Conservation (phyloP, 1,284 basidiomycete genomes). For the Hymenochaete sp. region DNA sequence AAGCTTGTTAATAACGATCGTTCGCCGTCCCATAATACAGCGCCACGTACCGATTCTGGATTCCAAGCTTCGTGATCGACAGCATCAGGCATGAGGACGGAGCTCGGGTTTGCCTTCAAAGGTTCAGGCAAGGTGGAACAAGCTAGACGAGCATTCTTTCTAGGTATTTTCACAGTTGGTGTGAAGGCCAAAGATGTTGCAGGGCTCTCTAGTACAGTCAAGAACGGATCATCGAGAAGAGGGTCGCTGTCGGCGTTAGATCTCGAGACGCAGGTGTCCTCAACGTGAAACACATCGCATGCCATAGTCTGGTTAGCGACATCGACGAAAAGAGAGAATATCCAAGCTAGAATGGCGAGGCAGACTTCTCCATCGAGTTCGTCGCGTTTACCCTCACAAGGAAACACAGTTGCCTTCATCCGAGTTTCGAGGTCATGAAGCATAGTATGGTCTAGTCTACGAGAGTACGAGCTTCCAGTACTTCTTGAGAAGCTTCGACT, state of each 20-base stretch:
- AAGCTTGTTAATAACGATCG: background rate
- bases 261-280: background rate
- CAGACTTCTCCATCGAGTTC: slow-evolving; percentile 2
- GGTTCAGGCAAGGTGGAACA: background rate
- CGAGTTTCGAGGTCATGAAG: background rate
- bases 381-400: too few species aligned
- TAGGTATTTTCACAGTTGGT: background rate
- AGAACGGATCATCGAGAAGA: background rate
- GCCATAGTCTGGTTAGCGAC: slow-evolving; percentile 9
- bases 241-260: background rate
- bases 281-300: background rate
- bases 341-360: slow-evolving; percentile 13
- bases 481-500: background rate
- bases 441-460: background rate
- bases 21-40: background rate
- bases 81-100: slow-evolving; percentile 5
- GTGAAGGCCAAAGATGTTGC: background rate
- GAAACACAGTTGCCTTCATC: background rate
- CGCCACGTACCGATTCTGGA: slow-evolving; percentile 8
- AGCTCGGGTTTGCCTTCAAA: background rate
- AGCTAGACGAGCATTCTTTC: background rate
- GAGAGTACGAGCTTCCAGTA: background rate
- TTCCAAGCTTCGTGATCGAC: slow-evolving; percentile 6
- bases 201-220: background rate
- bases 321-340: slow-evolving; percentile 10